Conservation (phyloP, 2,329 filamentous ascomycete genomes). For the Capronia americana region DNA sequence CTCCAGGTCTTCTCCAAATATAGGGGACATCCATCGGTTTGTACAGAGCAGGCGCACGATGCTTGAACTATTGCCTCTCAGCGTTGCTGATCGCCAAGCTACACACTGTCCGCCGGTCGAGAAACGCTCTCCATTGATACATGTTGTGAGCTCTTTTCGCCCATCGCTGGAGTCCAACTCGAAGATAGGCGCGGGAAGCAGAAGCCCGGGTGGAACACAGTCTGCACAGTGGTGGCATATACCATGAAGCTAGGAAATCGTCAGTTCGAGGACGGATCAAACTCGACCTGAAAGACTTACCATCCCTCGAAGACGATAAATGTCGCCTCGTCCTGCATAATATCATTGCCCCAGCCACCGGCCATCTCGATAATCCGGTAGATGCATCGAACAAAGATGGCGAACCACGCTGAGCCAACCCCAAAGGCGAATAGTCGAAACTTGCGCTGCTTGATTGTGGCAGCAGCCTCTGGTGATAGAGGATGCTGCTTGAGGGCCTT, state of each 20-base stretch:
- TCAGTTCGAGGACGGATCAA: constrained; percentile 7
- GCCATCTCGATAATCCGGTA: constrained; percentile 59
- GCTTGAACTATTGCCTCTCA: background rate
- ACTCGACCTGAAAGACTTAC: constrained; percentile 22
- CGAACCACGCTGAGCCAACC: constrained; percentile 45
- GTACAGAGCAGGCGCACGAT: background rate
- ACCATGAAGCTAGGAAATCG: constrained; percentile 28
- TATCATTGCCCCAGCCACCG: constrained; percentile 52
- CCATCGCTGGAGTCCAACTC: constrained; percentile 2
- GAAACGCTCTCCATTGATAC: constrained; percentile 27
- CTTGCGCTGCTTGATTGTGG: constrained; percentile 26
- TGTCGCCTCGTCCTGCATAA: constrained; percentile 56
- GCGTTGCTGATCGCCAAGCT: background rate
- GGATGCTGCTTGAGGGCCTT: constrained; percentile 16
- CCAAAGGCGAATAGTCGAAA: constrained; percentile 33
- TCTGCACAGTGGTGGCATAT: constrained; percentile 31
- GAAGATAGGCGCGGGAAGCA: constrained; percentile 35
- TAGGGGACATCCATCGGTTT: background rate
- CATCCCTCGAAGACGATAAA: constrained; percentile 60
- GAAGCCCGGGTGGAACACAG: constrained; percentile 36
- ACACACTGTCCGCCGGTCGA: background rate
- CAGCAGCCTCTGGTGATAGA: constrained; percentile 25
- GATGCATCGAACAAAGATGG: constrained; percentile 55
- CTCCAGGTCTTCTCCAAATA: background rate
- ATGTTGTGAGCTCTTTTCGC: constrained; percentile 19